These are phyloP conservation scores for Dactylella cylindrospora DNA, from an alignment of 2,329 filamentous ascomycete genomes.

Conservation along the genomic window DNA sequence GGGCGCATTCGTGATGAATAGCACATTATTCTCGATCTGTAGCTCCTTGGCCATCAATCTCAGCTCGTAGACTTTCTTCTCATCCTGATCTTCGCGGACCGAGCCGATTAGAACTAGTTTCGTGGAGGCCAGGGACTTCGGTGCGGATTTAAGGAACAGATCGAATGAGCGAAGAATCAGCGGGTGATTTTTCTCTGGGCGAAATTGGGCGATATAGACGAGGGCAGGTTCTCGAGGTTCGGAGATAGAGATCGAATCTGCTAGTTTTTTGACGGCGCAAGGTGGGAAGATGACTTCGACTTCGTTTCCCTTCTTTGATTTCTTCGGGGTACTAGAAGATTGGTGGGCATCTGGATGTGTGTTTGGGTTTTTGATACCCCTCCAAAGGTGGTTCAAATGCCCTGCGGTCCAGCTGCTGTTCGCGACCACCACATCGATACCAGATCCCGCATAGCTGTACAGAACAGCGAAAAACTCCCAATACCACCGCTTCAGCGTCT, in stretches of 20 bases:
- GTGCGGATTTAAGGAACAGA: constrained; percentile 62
- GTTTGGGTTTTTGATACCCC: constrained; percentile 50
- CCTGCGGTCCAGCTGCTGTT: constrained; percentile 92
- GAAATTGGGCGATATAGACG: constrained; percentile 95
- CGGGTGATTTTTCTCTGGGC: constrained; percentile 93
- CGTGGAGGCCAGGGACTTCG: constrained; percentile 53
- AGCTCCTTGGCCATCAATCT: constrained; percentile 84
- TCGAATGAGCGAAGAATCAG: constrained; percentile 84
- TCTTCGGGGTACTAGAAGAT: constrained; percentile 4
- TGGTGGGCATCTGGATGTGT: constrained; percentile 7
- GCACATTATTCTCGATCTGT: constrained; percentile 76
- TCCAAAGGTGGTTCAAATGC: constrained; percentile 81
- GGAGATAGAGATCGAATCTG: constrained; percentile 61
- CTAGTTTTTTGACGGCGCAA: constrained; percentile 82
- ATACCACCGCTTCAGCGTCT: constrained; percentile 78
- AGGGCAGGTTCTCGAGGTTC: constrained; percentile 72
- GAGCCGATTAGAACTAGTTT: constrained; percentile 84
- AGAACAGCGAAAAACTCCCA: constrained; percentile 81
- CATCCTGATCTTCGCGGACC: constrained; percentile 80
- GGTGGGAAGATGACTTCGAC: constrained; percentile 77
- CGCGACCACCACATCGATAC: constrained; percentile 92
- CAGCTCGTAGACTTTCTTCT: constrained; percentile 82
- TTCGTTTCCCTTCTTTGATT: constrained; percentile 51
- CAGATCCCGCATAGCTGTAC: constrained; percentile 79
- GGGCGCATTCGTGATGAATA: constrained; percentile 84